These are phyloP conservation scores for Lactarius akahatsu DNA, from an alignment of 768 basidiomycete genomes.

Conservation along the genomic window DNA sequence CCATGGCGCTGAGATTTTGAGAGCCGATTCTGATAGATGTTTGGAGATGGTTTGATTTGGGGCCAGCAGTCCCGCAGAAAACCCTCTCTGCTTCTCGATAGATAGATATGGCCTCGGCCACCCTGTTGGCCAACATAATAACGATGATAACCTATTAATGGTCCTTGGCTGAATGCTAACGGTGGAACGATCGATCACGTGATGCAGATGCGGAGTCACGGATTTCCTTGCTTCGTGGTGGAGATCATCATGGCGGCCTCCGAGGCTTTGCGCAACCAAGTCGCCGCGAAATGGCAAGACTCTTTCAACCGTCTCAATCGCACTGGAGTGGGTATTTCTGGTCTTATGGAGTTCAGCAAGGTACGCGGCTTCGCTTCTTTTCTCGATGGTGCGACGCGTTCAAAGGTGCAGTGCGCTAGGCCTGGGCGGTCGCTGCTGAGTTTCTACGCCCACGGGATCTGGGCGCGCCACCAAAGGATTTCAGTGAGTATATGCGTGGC, in stretches of 20 bases:
- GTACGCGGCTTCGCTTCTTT: slow-evolving; percentile 34
- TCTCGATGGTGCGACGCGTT: background rate
- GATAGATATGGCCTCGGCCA: too few species aligned
- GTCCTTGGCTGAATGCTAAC: too few species aligned
- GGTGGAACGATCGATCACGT: background rate
- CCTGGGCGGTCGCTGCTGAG: slow-evolving; percentile 54
- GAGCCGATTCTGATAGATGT: background rate
- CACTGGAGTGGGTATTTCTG: slow-evolving; percentile 57
- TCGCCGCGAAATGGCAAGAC: slow-evolving; percentile 70
- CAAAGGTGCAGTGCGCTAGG: slow-evolving; percentile 34
- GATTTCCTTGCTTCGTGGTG: too few species aligned
- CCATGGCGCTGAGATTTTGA: background rate
- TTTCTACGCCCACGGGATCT: slow-evolving; percentile 56
- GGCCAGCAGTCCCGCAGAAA: background rate
- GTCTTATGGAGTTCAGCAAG: slow-evolving; percentile 60
- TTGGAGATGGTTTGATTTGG: background rate
- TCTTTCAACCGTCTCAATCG: slow-evolving; percentile 64
- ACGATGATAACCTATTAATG: background rate
- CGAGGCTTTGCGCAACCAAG: slow-evolving; percentile 61
- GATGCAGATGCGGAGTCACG: background rate
- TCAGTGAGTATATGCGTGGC: slow-evolving; percentile 31
- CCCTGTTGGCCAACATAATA: too few species aligned
- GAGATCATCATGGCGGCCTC: slow-evolving; percentile 47
- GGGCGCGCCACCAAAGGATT: slow-evolving; percentile 36
- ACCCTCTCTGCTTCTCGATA: background rate